A percentile compares a stretch with the other conserved stretches of the same genome.
These are phyloP conservation scores for Tephrocybe sp. DNA, from an alignment of 768 basidiomycete species.

Conservation along the genomic window DNA sequence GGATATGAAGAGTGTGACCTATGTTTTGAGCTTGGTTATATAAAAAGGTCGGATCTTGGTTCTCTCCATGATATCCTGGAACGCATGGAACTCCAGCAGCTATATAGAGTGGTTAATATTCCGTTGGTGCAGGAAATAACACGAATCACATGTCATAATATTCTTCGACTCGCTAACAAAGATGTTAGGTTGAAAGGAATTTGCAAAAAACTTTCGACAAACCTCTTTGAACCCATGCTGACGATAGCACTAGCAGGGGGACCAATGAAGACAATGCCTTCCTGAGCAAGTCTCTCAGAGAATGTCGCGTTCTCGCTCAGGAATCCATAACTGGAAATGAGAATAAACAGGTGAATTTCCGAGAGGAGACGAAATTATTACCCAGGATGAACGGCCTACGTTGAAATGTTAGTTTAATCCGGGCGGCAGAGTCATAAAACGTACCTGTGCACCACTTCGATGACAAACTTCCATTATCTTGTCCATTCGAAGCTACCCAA, in stretches of 20 bases:
- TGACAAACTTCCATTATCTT: conserved; percentile 85
- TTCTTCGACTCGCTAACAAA: conserved; percentile 84
- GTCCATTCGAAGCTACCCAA: conserved; percentile 71
- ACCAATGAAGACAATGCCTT: conserved; percentile 87
- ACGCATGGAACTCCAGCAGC: conserved; percentile 91
- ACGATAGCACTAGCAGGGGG: conserved; percentile 86
- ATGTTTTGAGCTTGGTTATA: conserved; percentile 68
- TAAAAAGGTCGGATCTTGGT: conserved; percentile 75
- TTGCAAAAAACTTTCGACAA: conserved; percentile 3
- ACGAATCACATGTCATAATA: conserved; percentile 73
- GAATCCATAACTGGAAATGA: conserved; percentile 68
- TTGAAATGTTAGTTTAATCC: conserved; percentile 2
- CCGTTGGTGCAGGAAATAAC: background rate
- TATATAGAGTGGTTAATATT: conserved; percentile 20
- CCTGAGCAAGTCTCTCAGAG: conserved; percentile 66
- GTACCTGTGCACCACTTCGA: conserved; percentile 80
- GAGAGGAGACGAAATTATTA: conserved; percentile 27
- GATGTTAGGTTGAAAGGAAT: background rate
- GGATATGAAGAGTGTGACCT: conserved; percentile 33
- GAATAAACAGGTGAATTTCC: conserved; percentile 3
- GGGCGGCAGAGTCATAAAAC: conserved; percentile 15
- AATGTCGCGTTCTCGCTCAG: conserved; percentile 90
- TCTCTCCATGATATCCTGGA: conserved; percentile 87
- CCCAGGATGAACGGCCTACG: conserved; percentile 90
- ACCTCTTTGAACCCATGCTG: conserved; percentile 97